Evolutionary conservation across 1,284 basidiomycete species (phyloP), one percentile per base, ranked within the genome.

Genomic region (Phenoliferia sp.): DNA sequence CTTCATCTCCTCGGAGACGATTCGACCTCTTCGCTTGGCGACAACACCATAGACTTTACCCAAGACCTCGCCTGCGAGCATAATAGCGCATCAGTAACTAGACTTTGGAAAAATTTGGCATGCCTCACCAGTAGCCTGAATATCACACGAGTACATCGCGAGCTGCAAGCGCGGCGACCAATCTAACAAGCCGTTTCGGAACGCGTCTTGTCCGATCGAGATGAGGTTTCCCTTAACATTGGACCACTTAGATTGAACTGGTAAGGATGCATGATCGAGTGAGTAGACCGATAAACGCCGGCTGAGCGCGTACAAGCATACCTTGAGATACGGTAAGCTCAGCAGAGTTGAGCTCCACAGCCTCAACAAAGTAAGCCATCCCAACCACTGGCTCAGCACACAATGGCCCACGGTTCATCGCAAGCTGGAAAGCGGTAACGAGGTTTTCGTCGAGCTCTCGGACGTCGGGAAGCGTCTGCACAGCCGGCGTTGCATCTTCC

Each of bases 91-190:
- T 56, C 54, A 59, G 58, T 26, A 16, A 36, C 12, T 12, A 29
- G 34, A 39, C 22, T 64, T 48, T 72, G 63, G 3, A 19, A 19
- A 2, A 5, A 4, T 31, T 17, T 7, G n/a, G 50, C 97, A 84
- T 0, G 96, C 94, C 72, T 97, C 94, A 94, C 94, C 93, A 12
- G 94, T 94, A 1, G 94, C 92, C 81, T 98, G 96, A 69, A 99
- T 98, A 77, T 99, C 94, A 80, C 96, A 99, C 7, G 90, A 89
- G 80, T 99, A 99, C 92, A 98, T 98, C 1, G 96, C 96, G 64
- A 99, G 83, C 88, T 96, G 92, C 73, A 99, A 84, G 54, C 96
- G 85, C 22, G 96, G 96, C 10, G 93, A 96, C 96, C 96, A 99
- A 79, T 99, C 96, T 58, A 99, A 82, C 70, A 99, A 79, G 0